Base-by-base conservation (phyloP, 805 yeast genomes). In the Saccharomycopsis schoenii region DNA sequence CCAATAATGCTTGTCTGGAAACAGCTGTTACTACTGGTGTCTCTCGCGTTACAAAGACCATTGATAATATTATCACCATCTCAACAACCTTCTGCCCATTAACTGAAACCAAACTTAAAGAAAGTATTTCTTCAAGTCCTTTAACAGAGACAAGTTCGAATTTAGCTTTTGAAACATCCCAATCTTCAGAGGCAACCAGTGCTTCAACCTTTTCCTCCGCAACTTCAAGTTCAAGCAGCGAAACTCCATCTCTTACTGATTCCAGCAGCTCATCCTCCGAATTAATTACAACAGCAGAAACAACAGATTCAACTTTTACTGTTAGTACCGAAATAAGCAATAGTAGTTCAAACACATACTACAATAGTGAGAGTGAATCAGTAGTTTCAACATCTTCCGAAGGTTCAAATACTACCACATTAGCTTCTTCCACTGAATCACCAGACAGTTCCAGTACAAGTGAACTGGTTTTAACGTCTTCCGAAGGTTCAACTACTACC, bases 31-130 rank as follows among this genome's bases (percentile, higher is more conserved):
- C 58, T 6, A 59, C 61, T 17, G 61, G 61, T 25, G 55, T 59
- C 25, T 54, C 61, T 11, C 56, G 50, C 6, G 36, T 59, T 25
- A 59, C 61, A 14, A 15, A 17, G 8, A 59, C 61, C 15, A 17
- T 36, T 21, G 51, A 55, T 10, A 50, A 47, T 12, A 55, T 56
- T 60, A 64, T 66, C 47, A 64, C 70, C 47, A 61, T 65, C 39
- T 61, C 63, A 29, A 59, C 61, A 54, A 59, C 61, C 8, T 59
- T 39, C 24, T 59, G 61, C 41, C 61, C 61, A 19, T 56, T 59
- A 51, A 66, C 71, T 15, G 62, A 58, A 47, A 69, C 70, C 24
- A 61, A 63, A 29, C 24, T 50, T 17, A 47, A 17, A 9, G 19
- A 21, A 14, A 34, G 15, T 39, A 14, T 39, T n/a, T 56, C 61